phyloP scores from a whole-genome alignment of 805 yeast species.

The Sugiyamaella americana region DNA sequence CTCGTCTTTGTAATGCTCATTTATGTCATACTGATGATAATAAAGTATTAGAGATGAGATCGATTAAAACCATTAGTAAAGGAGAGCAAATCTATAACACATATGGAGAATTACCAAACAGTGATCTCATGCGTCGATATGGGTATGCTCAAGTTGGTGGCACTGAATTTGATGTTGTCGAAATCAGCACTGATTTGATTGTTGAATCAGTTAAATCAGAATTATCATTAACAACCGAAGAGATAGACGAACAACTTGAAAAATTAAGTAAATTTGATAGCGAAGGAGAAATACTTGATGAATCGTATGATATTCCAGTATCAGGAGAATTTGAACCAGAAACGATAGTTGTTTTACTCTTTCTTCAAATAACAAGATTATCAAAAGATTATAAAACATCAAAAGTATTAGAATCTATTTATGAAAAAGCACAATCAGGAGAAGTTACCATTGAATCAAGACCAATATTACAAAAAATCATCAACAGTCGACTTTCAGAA shows the following conservation, averaged over 20 bases:
- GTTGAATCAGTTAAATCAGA: constrained; percentile 28
- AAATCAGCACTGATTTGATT: constrained; percentile 46
- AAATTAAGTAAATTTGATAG: constrained; percentile 16
- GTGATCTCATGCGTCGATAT: constrained; percentile 84
- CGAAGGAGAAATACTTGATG: constrained; percentile 21
- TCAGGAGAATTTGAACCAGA: constrained; percentile 19
- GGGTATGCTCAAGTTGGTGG: constrained; percentile 81
- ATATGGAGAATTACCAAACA: constrained; percentile 85
- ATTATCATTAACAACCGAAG: background rate
- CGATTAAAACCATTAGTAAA: constrained; percentile 50
- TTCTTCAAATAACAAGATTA: constrained; percentile 7
- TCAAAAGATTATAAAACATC: constrained; percentile 8
- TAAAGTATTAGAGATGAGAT: constrained; percentile 59
- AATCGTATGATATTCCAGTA: constrained; percentile 20
- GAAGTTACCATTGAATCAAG: constrained; percentile 13
- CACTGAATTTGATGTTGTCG: constrained; percentile 76
- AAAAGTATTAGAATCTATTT: constrained; percentile 10
- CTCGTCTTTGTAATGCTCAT: constrained; percentile 68
- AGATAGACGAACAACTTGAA: constrained; percentile 4
- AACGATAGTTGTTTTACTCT: constrained; percentile 10
- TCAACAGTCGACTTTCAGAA: constrained; percentile 18
- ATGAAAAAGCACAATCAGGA: constrained; percentile 12
- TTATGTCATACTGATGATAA: constrained; percentile 40
- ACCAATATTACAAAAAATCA: constrained; percentile 10
- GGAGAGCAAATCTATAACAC: constrained; percentile 82